Evolutionary conservation across 208 protist species (phyloP).

Genomic region (Leptomonas pyrrhocoris): DNA sequence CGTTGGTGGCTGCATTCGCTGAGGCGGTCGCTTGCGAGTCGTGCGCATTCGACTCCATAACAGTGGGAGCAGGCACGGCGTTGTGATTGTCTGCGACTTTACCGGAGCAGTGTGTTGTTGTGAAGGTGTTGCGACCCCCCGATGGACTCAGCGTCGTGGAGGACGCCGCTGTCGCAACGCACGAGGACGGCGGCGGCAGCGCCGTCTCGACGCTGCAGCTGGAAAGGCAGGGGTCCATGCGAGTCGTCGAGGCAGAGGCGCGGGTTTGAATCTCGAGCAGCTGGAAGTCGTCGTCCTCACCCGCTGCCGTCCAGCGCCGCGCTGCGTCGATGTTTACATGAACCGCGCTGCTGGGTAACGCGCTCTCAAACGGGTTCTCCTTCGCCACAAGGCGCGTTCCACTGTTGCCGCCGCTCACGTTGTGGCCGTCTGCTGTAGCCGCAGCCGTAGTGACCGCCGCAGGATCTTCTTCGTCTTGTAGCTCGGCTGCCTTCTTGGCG

Average conservation of each 20-base stretch:
- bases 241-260: slow-evolving; percentile 47
- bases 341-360: slow-evolving; percentile 5
- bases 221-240: not conserved
- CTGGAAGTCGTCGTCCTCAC: slow-evolving; percentile 28
- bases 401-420: not conserved
- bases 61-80: not conserved
- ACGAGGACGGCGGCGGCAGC: not conserved
- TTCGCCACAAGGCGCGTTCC: not conserved
- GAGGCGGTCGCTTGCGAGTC: not conserved
- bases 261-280: slow-evolving; percentile 51
- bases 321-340: slow-evolving; percentile 32
- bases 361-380: not conserved
- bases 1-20: not conserved
- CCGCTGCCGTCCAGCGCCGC: slow-evolving; percentile 36
- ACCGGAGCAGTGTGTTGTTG: slow-evolving; percentile 28
- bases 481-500: not conserved
- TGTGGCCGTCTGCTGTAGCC: not conserved
- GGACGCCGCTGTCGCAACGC: not conserved
- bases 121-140: slow-evolving; percentile 33
- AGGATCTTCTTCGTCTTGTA: not conserved
- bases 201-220: slow-evolving; percentile 4
- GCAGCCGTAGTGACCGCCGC: not conserved
- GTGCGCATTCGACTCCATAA: not conserved
- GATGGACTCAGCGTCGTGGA: not conserved
- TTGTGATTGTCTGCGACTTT: not conserved